These are phyloP conservation scores for Naganishia friedmannii DNA, from an alignment of 768 basidiomycete genomes.

Conservation along the genomic window DNA sequence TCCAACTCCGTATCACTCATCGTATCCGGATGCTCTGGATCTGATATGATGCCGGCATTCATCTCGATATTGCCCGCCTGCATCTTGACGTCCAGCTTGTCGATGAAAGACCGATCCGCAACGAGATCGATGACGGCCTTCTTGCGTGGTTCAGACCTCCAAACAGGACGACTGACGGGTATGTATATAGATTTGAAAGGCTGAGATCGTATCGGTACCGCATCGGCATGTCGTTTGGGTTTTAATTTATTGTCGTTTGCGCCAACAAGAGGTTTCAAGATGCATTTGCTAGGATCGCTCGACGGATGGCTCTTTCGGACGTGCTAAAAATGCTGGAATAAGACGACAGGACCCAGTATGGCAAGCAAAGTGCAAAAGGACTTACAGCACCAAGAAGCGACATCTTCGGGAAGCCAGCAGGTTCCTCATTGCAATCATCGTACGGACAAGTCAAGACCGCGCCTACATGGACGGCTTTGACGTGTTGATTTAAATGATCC, in stretches of 20 bases:
- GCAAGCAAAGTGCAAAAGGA: background rate
- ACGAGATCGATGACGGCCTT: constrained; percentile 9
- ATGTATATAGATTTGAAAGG: constrained; percentile 5
- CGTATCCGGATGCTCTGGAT: background rate
- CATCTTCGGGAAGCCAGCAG: constrained; percentile 13
- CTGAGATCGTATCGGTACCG: background rate
- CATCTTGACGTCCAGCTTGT: constrained; percentile 18
- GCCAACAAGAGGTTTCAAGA: constrained; percentile 4
- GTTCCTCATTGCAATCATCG: background rate
- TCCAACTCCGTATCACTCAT: background rate
- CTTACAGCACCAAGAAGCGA: constrained; percentile 5
- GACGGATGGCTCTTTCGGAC: constrained; percentile 10
- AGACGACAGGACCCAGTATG: background rate
- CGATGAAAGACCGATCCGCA: constrained; percentile 14
- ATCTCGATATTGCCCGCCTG: constrained; percentile 21
- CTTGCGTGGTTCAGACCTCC: constrained; percentile 11
- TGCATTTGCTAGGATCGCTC: background rate
- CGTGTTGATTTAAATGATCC: constrained; percentile 2
- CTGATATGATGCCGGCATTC: background rate
- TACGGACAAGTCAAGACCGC: constrained; percentile 6
- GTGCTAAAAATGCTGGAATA: background rate
- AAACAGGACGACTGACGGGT: constrained; percentile 7
- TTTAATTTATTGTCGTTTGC: constrained; percentile 13
- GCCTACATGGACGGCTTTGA: constrained; percentile 6
- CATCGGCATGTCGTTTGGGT: background rate